Percentiles rank a stretch among this genome's conserved stretches.
These are phyloP conservation scores for Cairneyella variabilis DNA, from an alignment of 495 filamentous ascomycete species.

Conservation along the genomic window DNA sequence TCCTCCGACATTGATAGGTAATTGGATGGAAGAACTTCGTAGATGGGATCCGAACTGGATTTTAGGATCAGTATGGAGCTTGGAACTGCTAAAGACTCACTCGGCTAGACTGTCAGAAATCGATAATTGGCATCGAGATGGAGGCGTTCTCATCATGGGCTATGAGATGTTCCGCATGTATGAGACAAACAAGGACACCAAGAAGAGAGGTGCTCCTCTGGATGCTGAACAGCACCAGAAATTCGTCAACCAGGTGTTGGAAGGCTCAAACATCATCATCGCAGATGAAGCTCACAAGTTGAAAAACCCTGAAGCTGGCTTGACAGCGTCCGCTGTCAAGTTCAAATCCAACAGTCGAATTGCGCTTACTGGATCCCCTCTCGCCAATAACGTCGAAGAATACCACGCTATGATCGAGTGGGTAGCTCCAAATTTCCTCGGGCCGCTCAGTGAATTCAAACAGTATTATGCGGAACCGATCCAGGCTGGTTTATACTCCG, in stretches of 20 bases:
- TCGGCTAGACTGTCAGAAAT: constrained; percentile 42
- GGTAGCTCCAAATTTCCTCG: constrained; percentile 72
- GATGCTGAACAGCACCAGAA: constrained; percentile 32
- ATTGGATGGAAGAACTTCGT: constrained; percentile 76
- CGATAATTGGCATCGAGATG: constrained; percentile 54
- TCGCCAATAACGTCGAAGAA: constrained; percentile 78
- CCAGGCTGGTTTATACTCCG: constrained; percentile 58
- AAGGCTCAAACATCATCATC: constrained; percentile 69
- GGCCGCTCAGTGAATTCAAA: constrained; percentile 59
- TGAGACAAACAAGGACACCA: constrained; percentile 18
- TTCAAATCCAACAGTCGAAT: constrained; percentile 72
- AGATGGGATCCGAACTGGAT: constrained; percentile 58
- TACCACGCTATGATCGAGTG: constrained; percentile 87
- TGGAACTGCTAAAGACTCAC: constrained; percentile 46
- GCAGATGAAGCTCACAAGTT: constrained; percentile 84
- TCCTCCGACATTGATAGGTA: constrained; percentile 69
- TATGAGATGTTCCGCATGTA: constrained; percentile 60
- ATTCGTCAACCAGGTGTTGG: constrained; percentile 45
- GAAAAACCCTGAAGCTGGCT: constrained; percentile 56
- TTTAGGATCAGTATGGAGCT: too few relatives aligned
- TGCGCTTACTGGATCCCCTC: constrained; percentile 81
- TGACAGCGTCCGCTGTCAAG: constrained; percentile 46
- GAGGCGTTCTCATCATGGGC: constrained; percentile 72
- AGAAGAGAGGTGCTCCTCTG: constrained; percentile 24
- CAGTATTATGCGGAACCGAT: constrained; percentile 70